These are phyloP conservation scores for Aspergillus fijiensis DNA, from an alignment of 2,329 filamentous ascomycete genomes.

Conservation along the genomic window DNA sequence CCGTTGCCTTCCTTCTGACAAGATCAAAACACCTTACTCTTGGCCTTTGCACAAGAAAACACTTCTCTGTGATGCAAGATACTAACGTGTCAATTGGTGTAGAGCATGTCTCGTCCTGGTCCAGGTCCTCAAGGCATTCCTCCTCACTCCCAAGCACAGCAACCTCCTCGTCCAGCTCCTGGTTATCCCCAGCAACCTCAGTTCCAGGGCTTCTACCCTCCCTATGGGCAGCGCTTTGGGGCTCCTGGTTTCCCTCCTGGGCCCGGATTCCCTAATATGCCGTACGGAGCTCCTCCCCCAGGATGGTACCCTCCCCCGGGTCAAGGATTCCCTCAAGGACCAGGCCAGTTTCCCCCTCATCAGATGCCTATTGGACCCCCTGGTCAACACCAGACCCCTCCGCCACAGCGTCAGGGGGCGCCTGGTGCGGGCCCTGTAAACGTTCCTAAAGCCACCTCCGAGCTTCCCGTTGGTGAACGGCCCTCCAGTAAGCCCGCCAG, in stretches of 20 bases:
- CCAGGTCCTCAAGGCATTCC: slow-evolving; percentile 39
- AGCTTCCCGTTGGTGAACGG: slow-evolving; percentile 45
- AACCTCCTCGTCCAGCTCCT: slow-evolving; percentile 39
- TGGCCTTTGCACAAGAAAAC: slow-evolving; percentile 4
- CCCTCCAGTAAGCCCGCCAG: slow-evolving; percentile 35
- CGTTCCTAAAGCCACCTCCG: slow-evolving; percentile 41
- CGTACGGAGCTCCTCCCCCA: slow-evolving; percentile 69
- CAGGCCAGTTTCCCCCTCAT: slow-evolving; percentile 63
- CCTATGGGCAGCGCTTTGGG: slow-evolving; percentile 48
- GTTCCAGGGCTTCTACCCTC: slow-evolving; percentile 47
- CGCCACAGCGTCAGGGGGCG: slow-evolving; percentile 37
- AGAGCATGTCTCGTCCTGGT: slow-evolving; percentile 47
- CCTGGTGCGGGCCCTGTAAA: slow-evolving; percentile 28
- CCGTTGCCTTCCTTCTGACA: slow-evolving; percentile 99
- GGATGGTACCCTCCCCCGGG: slow-evolving; percentile 77
- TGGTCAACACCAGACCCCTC: slow-evolving; percentile 41
- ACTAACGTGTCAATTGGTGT: slow-evolving; percentile 25
- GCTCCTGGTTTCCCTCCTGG: slow-evolving; percentile 55
- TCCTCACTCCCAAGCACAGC: slow-evolving; percentile 43
- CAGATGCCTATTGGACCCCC: slow-evolving; percentile 59
- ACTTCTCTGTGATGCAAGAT: background rate
- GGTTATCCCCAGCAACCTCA: slow-evolving; percentile 45
- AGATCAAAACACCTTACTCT: slow-evolving; percentile 24
- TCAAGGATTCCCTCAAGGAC: slow-evolving; percentile 69
- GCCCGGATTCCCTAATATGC: slow-evolving; percentile 71